These are phyloP conservation scores for Drechslerella dactyloides DNA, from an alignment of 2,329 filamentous ascomycete species.

Conservation along the genomic window DNA sequence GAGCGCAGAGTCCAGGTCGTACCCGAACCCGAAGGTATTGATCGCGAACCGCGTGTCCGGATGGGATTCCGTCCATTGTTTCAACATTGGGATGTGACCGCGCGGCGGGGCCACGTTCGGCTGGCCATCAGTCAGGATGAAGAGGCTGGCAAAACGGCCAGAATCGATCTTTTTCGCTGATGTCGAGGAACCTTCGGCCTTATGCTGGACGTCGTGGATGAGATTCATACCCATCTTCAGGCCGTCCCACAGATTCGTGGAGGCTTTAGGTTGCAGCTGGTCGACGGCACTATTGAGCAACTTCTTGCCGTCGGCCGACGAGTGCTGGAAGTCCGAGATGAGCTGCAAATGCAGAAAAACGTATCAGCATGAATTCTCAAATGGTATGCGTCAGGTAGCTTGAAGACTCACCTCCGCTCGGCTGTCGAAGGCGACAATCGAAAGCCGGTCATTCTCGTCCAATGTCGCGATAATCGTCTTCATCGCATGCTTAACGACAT, in stretches of 20 bases:
- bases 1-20: constrained; percentile 62
- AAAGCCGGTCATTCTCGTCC: constrained; percentile 64
- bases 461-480: constrained; percentile 67
- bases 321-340: constrained; percentile 62
- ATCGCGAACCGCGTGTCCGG: constrained; percentile 53
- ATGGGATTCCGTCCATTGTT: constrained; percentile 54
- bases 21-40: constrained; percentile 66
- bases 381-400: constrained; percentile 36
- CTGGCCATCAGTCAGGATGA: constrained; percentile 56
- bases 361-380: constrained; percentile 8
- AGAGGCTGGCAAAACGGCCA: constrained; percentile 56
- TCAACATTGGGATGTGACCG: constrained; percentile 66
- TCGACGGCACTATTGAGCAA: constrained; percentile 60
- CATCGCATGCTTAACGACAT: constrained; percentile 68
- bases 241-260: constrained; percentile 68
- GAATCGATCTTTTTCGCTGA: constrained; percentile 29
- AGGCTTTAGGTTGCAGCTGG: constrained; percentile 57
- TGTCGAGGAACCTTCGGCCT: constrained; percentile 52
- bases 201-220: constrained; percentile 57
- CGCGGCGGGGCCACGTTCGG: constrained; percentile 57
- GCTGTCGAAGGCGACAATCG: constrained; percentile 65
- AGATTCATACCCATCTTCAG: constrained; percentile 63
- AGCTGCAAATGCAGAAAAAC: constrained; percentile 20
- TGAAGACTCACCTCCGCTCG: constrained; percentile 56
- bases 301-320: constrained; percentile 62